A percentile compares a stretch with the other conserved stretches of the same genome.
These are phyloP conservation scores for Solanum dulcamara DNA, from an alignment of 257 asterid genomes.

Conservation along the genomic window DNA sequence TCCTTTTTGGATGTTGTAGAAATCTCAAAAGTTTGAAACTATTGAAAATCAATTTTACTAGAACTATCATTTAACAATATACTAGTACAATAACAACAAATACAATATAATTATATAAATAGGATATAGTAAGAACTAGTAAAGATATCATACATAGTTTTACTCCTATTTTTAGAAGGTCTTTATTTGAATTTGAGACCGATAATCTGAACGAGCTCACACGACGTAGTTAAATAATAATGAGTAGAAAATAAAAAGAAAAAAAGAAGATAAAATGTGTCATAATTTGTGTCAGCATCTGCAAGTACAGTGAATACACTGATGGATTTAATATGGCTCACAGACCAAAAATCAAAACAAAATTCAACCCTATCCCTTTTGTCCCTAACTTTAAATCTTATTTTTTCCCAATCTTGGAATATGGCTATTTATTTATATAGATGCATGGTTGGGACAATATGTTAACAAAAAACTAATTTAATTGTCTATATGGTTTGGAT, in stretches of 20 bases:
- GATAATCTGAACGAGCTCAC: background rate
- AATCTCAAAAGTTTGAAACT: background rate
- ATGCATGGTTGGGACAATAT: background rate
- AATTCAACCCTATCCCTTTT: background rate
- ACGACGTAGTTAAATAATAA: background rate
- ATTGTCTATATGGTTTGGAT: background rate
- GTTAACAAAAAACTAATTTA: background rate
- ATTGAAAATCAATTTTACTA: background rate
- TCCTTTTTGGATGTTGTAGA: background rate
- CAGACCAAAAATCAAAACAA: background rate
- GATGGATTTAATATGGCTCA: background rate
- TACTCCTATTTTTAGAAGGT: background rate
- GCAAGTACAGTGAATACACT: background rate
- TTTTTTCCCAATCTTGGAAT: background rate
- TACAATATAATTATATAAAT: background rate
- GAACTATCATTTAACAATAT: background rate
- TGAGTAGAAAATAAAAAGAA: background rate
- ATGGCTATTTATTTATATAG: background rate
- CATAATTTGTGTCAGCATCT: background rate
- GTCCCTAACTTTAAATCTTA: background rate
- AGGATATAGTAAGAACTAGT: rapidly evolving
- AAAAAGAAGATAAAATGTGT: background rate
- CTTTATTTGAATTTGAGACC: background rate
- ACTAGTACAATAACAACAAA: background rate
- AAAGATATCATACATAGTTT: no score